Evolutionary conservation across 73 alveolate genomes (phyloP).

Genomic region (Paramecium pentaurelia): DNA sequence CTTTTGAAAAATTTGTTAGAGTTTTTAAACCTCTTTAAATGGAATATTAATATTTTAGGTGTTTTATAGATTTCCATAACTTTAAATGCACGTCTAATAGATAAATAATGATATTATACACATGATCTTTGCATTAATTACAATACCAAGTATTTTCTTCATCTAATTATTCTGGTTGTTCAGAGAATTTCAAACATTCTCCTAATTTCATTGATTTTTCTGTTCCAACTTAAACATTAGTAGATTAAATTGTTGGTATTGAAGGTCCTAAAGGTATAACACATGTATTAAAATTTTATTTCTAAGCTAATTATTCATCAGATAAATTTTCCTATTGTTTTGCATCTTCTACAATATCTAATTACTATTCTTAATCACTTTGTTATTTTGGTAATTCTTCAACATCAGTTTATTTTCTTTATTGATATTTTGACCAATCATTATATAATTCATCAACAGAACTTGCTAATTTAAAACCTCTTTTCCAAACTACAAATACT

Average conservation of each 20-base stretch:
- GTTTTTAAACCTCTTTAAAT: conserved; percentile 80
- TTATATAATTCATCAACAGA: neutral
- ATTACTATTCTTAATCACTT: neutral
- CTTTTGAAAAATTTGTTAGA: conserved; percentile 68
- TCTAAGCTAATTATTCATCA: neutral
- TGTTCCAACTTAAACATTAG: neutral
- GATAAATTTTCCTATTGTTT: neutral
- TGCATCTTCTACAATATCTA: neutral
- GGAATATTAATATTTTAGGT: conserved; percentile 79
- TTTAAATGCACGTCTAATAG: conserved; percentile 66
- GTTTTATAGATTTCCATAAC: conserved; percentile 83
- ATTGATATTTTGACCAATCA: neutral
- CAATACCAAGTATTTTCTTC: conserved; percentile 75
- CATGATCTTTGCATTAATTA: conserved; percentile 71
- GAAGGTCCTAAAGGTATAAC: neutral
- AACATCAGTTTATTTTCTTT: neutral
- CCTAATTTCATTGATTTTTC: neutral
- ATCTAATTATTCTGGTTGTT: conserved; percentile 38
- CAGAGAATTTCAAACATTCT: conserved; percentile 24
- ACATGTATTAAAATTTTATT: neutral
- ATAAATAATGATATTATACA: neutral
- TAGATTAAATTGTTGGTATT: neutral
- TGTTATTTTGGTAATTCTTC: neutral
- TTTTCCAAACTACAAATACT: conserved; percentile 36
- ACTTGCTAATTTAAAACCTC: neutral